Evolutionary conservation across 441 rosid species (phyloP), one percentile per base, ranked within the genome.

Genomic region (Mallotus repandus): DNA sequence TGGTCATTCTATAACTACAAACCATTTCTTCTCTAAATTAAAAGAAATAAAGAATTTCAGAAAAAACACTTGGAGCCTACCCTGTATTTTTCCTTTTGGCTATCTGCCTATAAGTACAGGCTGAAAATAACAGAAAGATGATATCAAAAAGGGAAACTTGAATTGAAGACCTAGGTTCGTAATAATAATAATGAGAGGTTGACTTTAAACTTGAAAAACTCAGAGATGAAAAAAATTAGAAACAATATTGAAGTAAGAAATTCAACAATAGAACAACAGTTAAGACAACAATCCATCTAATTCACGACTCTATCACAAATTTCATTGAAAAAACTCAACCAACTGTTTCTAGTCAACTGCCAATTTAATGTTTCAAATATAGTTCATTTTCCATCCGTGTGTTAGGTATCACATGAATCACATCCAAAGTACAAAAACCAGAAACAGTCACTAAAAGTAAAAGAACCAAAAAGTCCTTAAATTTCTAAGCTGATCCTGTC

Each of bases 391-490:
- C 50, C 18, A 18, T 61, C 41, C 48, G 32, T 12, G 32, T 64
- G 53, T 64, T 60, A 53, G 25, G 43, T n/a, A 70, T 65, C 68
- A 66, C 63, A 64, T 63, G 71, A 71, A 67, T 25, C 59, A 48
- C 71, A 61, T 38, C 63, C 60, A 63, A 65, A 59, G 52, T 7
- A 45, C 49, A 45, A 10, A 9, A 53, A 19, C 38, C 19, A 61
- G 55, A 71, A 54, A 61, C 25, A 56, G 59, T 60, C 52, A 50
- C 21, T 16, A 15, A 43, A 52, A 69, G 58, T 18, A 71, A 41
- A 61, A 71, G 50, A 84, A 50, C n/a, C 13, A 69, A 69, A 76
- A 52, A n/a, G 22, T 43, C 35, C 53, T 19, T 25, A 54, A 43
- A 12, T 35, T 61, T 80, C 68, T 71, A 71, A 48, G 75, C 70